phyloP scores from a whole-genome alignment of 2,329 filamentous ascomycete species.

The Apiospora malaysiana region DNA sequence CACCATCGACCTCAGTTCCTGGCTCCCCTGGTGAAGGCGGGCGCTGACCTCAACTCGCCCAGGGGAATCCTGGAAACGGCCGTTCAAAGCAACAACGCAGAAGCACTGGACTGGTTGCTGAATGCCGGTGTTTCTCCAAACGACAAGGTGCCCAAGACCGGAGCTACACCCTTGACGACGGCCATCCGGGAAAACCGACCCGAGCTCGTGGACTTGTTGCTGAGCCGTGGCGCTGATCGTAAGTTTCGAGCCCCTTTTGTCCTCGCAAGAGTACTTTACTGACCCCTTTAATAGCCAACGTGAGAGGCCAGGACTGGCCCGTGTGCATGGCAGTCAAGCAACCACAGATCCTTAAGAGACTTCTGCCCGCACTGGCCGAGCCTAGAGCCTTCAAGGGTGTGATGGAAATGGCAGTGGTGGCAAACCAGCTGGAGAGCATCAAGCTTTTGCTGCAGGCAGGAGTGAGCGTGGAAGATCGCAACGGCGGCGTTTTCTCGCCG shows the following conservation, averaged over 20 bases:
- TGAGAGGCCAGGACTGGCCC: constrained; percentile 73
- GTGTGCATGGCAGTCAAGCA: constrained; percentile 71
- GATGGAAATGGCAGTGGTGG: constrained; percentile 70
- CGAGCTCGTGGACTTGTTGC: constrained; percentile 65
- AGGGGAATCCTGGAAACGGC: constrained; percentile 72
- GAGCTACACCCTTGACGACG: constrained; percentile 67
- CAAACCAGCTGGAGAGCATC: constrained; percentile 70
- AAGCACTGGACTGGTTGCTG: constrained; percentile 65
- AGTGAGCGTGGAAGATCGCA: constrained; percentile 73
- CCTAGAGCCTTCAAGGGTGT: constrained; percentile 69
- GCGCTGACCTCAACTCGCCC: constrained; percentile 62
- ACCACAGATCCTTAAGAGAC: constrained; percentile 62
- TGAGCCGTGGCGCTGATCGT: constrained; percentile 39
- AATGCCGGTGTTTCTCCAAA: constrained; percentile 66
- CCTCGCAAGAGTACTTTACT: neutral
- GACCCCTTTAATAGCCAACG: constrained; percentile 62
- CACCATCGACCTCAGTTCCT: constrained; percentile 68
- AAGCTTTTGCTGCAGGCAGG: constrained; percentile 69
- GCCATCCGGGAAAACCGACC: constrained; percentile 66
- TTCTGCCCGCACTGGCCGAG: constrained; percentile 63
- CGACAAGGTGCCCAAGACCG: constrained; percentile 58
- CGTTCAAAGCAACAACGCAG: constrained; percentile 65
- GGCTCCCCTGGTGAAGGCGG: constrained; percentile 63
- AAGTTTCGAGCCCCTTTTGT: neutral
- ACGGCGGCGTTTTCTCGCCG: constrained; percentile 74